phyloP scores from a whole-genome alignment of 2,329 filamentous ascomycete species.

The Elsinoe arachidis region DNA sequence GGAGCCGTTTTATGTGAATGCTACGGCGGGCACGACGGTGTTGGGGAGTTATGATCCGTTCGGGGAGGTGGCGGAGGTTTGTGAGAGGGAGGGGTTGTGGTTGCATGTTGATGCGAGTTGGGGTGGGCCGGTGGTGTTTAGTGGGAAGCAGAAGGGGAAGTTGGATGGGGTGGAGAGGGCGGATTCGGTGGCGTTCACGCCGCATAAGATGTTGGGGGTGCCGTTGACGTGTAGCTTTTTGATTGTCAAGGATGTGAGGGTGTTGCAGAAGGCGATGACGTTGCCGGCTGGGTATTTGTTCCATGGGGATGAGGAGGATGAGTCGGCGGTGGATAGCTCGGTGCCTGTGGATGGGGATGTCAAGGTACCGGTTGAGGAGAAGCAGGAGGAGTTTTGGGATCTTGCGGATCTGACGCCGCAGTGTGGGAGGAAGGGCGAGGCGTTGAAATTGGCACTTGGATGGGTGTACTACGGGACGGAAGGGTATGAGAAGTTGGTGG shows the following conservation, averaged over 20 bases:
- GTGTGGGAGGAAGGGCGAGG: conserved; percentile 79
- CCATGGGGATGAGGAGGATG: conserved; percentile 33
- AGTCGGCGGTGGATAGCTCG: conserved; percentile 23
- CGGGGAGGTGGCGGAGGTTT: conserved; percentile 58
- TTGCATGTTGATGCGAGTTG: conserved; percentile 87
- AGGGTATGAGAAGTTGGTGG: conserved; percentile 57
- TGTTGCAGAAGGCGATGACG: conserved; percentile 78
- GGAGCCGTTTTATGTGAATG: conserved; percentile 89
- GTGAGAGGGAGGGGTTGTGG: conserved; percentile 68
- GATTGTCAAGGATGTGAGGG: conserved; percentile 62
- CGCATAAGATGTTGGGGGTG: conserved; percentile 94
- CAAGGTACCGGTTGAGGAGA: conserved; percentile 17
- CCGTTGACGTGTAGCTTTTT: conserved; percentile 88
- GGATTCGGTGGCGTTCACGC: conserved; percentile 78
- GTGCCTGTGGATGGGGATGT: conserved; percentile 20
- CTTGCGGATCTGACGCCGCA: conserved; percentile 88
- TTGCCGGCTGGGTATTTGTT: conserved; percentile 70
- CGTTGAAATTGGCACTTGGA: conserved; percentile 74
- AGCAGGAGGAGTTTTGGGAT: conserved; percentile 61
- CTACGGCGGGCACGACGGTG: conserved; percentile 90
- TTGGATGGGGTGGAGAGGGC: conserved; percentile 64
- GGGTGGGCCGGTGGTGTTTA: conserved; percentile 81
- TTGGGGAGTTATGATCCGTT: conserved; percentile 83
- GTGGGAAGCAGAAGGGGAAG: conserved; percentile 51
- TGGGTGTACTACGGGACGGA: conserved; percentile 81